These are phyloP conservation scores for Trapa bicornis DNA, from an alignment of 345 rosid genomes.

Conservation along the genomic window DNA sequence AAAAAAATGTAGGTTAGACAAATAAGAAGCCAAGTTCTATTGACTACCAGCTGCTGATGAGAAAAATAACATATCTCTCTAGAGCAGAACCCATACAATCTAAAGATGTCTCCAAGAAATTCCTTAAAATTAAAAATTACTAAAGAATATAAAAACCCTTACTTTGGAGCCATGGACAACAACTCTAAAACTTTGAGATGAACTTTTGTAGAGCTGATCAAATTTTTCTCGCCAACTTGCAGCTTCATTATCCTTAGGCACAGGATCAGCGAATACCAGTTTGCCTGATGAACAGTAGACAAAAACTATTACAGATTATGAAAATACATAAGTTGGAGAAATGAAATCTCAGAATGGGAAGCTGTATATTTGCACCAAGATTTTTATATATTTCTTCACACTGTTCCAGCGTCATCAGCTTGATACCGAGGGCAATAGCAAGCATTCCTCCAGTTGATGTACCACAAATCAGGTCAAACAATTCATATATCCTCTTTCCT, in stretches of 20 bases:
- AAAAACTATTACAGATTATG: neutral
- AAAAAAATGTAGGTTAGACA: neutral
- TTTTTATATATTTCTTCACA: constrained; percentile 98
- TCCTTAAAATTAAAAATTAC: neutral
- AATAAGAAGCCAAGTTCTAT: neutral
- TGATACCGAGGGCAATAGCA: constrained; percentile 89
- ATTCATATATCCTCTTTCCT: constrained; percentile 90
- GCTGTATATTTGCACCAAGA: constrained; percentile 44
- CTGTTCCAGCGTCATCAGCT: constrained; percentile 72
- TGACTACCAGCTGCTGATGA: neutral
- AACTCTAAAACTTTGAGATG: constrained; percentile 97
- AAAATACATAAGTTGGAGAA: neutral
- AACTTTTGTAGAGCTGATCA: constrained; percentile 95
- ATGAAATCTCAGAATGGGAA: neutral
- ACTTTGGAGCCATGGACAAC: constrained; percentile 99
- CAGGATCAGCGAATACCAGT: constrained; percentile 95
- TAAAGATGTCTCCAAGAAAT: neutral
- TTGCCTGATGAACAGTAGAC: constrained; percentile 41
- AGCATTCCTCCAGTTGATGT: constrained; percentile 99
- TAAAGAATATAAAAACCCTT: constrained; percentile 13
- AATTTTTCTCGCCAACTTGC: constrained; percentile 98
- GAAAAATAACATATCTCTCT: neutral
- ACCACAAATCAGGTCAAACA: constrained; percentile 94
- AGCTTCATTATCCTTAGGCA: constrained; percentile 90
- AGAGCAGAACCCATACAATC: neutral